A percentile compares a stretch with the other conserved stretches of the same genome.
phyloP scores from a whole-genome alignment of 345 rosid species.

The Aurinia saxatilis region DNA sequence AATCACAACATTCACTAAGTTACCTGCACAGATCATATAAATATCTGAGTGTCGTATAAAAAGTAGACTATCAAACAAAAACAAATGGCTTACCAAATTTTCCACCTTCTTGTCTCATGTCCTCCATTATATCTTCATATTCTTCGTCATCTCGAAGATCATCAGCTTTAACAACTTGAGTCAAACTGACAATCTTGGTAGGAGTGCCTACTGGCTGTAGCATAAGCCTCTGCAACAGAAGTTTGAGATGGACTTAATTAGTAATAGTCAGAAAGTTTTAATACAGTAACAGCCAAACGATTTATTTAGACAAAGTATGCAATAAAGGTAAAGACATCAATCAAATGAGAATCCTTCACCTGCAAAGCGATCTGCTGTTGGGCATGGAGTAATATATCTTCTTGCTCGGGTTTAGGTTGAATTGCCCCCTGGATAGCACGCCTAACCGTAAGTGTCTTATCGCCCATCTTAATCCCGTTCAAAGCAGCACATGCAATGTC shows the following conservation, averaged over 20 bases:
- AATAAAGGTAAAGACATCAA: background rate
- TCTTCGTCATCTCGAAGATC: conserved; percentile 81
- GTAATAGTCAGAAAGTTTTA: background rate
- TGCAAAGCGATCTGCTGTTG: conserved; percentile 97
- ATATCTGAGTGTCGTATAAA: background rate
- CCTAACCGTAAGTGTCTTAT: conserved; percentile 93
- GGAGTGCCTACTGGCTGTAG: conserved; percentile 64
- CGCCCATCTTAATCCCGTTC: conserved; percentile 98
- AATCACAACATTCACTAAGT: conserved; percentile 63
- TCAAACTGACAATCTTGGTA: conserved; percentile 80
- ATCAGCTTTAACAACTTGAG: conserved; percentile 75
- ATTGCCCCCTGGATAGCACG: conserved; percentile 84
- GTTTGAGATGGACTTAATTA: background rate
- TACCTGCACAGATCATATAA: conserved; percentile 41
- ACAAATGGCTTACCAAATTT: conserved; percentile 66
- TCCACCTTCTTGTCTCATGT: conserved; percentile 84
- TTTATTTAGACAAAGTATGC: background rate
- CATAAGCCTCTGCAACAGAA: conserved; percentile 58
- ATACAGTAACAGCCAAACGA: background rate
- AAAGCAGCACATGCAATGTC: conserved; percentile 95
- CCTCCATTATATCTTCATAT: conserved; percentile 87
- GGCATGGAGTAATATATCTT: conserved; percentile 77
- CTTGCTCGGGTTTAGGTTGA: conserved; percentile 98
- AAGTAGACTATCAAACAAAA: conserved; percentile 40
- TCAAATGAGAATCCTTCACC: conserved; percentile 35